phyloP scores from a whole-genome alignment of 306 rosid genomes.

The Benincasa hispida region DNA sequence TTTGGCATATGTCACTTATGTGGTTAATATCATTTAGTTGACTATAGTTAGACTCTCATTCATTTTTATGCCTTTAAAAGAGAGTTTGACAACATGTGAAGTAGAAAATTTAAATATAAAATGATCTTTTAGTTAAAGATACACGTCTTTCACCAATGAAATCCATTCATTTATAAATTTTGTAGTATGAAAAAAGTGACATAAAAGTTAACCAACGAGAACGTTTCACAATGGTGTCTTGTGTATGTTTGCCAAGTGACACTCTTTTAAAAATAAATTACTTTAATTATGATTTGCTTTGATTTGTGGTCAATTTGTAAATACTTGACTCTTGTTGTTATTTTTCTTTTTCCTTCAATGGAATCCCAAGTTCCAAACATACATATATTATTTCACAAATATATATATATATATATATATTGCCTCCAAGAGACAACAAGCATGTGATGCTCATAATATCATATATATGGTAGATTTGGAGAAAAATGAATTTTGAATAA shows the following conservation, averaged over 20 bases:
- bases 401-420: background rate
- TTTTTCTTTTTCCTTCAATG: background rate
- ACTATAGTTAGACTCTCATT: no score
- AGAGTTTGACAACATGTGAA: no score
- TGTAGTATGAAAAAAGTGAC: no score
- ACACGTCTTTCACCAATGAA: no score
- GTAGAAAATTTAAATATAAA: no score
- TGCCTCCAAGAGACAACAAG: background rate
- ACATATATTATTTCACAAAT: background rate
- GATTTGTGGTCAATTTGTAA: background rate
- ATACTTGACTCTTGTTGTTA: background rate
- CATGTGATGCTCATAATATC: background rate
- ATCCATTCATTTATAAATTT: no score
- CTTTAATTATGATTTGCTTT: background rate
- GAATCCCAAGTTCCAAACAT: background rate
- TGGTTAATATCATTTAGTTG: no score
- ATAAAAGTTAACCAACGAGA: no score
- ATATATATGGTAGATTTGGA: background rate
- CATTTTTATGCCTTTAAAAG: no score
- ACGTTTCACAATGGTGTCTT: background rate
- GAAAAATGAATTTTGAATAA: background rate
- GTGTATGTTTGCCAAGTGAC: background rate
- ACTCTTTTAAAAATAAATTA: background rate
- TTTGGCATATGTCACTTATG: no score
- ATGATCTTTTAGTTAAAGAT: no score